phyloP scores from a whole-genome alignment of 352 stramenopile genomes.

The Phytophthora vignae region DNA sequence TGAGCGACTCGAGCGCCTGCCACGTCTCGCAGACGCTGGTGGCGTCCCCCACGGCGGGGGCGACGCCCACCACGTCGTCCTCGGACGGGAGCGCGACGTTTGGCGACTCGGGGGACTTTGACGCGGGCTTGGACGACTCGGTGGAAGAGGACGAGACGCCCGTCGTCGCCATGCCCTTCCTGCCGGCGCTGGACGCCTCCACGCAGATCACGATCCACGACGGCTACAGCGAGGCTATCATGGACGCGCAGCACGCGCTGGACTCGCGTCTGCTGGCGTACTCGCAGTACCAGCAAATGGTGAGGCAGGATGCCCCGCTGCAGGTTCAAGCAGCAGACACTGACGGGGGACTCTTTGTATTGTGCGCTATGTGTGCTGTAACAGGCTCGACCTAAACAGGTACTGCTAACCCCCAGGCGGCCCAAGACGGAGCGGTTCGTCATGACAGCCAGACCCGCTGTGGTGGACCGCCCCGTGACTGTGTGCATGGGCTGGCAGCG shows the following conservation, averaged over 20 bases:
- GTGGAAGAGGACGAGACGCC: constrained; percentile 62
- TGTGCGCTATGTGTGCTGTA: not conserved
- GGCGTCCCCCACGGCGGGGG: constrained; percentile 28
- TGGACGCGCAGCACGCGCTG: constrained; percentile 73
- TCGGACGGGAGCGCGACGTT: constrained; percentile 42
- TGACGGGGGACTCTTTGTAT: constrained; percentile 11
- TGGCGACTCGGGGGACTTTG: constrained; percentile 40
- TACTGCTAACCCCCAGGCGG: constrained; percentile 69
- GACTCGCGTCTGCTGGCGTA: constrained; percentile 85
- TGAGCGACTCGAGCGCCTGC: constrained; percentile 34
- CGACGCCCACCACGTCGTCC: constrained; percentile 33
- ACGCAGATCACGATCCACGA: constrained; percentile 88
- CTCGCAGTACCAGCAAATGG: constrained; percentile 87
- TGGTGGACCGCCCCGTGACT: constrained; percentile 77
- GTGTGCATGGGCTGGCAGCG: constrained; percentile 90
- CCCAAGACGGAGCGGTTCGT: constrained; percentile 59
- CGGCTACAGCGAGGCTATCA: constrained; percentile 81
- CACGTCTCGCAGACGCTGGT: constrained; percentile 39
- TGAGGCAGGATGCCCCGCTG: constrained; percentile 18
- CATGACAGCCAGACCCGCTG: constrained; percentile 66
- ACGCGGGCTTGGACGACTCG: constrained; percentile 41
- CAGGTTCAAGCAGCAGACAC: not conserved
- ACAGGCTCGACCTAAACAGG: constrained; percentile 64
- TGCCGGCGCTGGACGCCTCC: constrained; percentile 82
- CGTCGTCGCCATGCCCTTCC: constrained; percentile 66